Evolutionary conservation across 805 yeast species (phyloP).

Genomic region (Cephaloascus fragrans): DNA sequence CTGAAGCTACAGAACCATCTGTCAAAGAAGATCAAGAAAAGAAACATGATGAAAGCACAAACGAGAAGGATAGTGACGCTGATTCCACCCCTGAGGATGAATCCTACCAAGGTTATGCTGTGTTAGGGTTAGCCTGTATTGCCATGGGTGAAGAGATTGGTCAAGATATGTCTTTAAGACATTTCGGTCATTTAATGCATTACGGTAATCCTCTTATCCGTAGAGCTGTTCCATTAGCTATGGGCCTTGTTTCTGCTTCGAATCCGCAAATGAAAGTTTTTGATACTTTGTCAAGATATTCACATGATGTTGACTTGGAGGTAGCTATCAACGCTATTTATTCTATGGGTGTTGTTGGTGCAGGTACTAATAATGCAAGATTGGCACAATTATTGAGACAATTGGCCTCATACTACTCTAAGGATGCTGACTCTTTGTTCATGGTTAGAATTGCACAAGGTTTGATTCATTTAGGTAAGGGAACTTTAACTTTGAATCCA

Average conservation of each 20-base stretch:
- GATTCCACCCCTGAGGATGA: constrained; percentile 37
- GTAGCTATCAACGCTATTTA: constrained; percentile 93
- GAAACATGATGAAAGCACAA: constrained; percentile 14
- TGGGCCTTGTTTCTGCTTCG: constrained; percentile 89
- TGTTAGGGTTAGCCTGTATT: constrained; percentile 85
- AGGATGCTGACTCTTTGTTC: constrained; percentile 84
- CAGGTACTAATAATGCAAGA: constrained; percentile 98
- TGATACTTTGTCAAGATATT: constrained; percentile 90
- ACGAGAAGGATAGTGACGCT: no score
- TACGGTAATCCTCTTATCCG: constrained; percentile 88
- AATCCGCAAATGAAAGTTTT: constrained; percentile 96
- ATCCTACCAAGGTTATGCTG: constrained; percentile 77
- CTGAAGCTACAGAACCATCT: constrained; percentile 20
- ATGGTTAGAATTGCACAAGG: constrained; percentile 95
- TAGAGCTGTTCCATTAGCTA: constrained; percentile 95
- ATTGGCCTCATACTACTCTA: constrained; percentile 84
- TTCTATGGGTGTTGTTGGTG: constrained; percentile 96
- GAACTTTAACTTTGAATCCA: constrained; percentile 83
- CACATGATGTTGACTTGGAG: constrained; percentile 90
- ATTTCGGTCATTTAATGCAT: constrained; percentile 95
- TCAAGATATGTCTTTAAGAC: constrained; percentile 94
- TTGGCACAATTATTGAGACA: constrained; percentile 92
- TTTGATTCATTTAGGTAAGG: constrained; percentile 89
- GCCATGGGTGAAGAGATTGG: constrained; percentile 99
- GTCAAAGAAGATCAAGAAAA: constrained; percentile 11